These are phyloP conservation scores for Tephrocybe sp. DNA, from an alignment of 768 basidiomycete species.

Conservation along the genomic window DNA sequence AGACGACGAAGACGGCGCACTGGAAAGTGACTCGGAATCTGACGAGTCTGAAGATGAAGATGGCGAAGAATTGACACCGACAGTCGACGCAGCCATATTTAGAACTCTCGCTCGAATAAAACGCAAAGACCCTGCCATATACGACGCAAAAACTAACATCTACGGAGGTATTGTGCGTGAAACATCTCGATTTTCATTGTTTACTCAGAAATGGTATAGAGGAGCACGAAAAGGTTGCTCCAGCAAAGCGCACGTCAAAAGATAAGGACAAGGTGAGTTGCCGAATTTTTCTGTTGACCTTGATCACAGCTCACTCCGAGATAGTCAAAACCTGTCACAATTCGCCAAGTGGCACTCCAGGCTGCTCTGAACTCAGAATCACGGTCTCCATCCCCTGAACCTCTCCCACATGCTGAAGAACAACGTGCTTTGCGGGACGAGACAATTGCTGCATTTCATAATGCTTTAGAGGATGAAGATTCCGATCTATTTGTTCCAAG, in stretches of 20 bases:
- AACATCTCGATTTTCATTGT: neutral
- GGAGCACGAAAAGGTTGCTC: conserved; percentile 56
- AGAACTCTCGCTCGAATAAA: conserved; percentile 85
- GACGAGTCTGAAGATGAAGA: conserved; percentile 91
- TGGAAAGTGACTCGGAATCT: conserved; percentile 64
- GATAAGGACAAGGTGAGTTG: conserved; percentile 50
- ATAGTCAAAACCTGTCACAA: conserved; percentile 69
- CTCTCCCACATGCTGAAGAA: conserved; percentile 65
- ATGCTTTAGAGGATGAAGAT: conserved; percentile 32
- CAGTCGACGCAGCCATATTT: conserved; percentile 90
- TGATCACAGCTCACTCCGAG: neutral
- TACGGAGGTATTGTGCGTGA: conserved; percentile 63
- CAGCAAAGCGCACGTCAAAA: conserved; percentile 22
- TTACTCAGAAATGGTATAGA: conserved; percentile 37
- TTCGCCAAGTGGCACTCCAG: conserved; percentile 70
- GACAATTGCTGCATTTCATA: conserved; percentile 82
- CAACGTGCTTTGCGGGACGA: conserved; percentile 73
- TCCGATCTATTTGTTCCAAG: conserved; percentile 66
- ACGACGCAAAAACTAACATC: conserved; percentile 64
- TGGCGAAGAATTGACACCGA: conserved; percentile 91
- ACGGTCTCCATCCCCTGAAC: conserved; percentile 57
- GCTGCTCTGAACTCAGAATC: conserved; percentile 53
- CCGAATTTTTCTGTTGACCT: neutral
- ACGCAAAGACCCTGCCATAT: conserved; percentile 81
- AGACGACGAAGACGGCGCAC: conserved; percentile 45